Evolutionary conservation across 108 stramenopile species (phyloP), one percentile per base, ranked within the genome.

Genomic region (Nannochloropsis salina): DNA sequence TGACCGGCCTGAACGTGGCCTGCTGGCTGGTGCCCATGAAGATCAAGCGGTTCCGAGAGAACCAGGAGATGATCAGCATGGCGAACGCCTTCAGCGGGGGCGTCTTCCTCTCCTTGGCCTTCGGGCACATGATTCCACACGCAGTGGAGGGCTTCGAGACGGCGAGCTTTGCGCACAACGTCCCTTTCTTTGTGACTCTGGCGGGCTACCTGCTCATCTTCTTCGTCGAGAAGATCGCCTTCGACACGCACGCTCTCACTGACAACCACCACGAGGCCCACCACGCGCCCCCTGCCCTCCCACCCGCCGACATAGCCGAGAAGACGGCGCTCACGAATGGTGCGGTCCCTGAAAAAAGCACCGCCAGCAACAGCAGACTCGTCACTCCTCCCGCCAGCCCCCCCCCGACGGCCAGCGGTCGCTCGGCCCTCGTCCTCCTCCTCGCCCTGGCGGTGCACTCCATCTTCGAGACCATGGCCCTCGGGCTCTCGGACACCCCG

Each of bases 21-120:
- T 88, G 85, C 83, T 88, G 88, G 88, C 44, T 88, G 74, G 79
- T 88, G 21, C 88, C 88, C 74, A 85, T 88, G 85, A 88, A 88
- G 81, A 88, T 88, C 40, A 84, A 84, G 80, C 81, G 81, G 44
- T 88, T 88, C 81, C 80, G 81, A 42, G 88, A 88, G 88, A 84
- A 84, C 9, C 84, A 88, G 84, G 81, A 47, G 82, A 82, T 81
- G 22, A 88, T 88, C 84, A 87, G 89, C 43, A 83, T 98, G 85
- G 96, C 97, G n/a, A 97, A 96, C 89, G 94, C 96, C 85, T 98
- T 98, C 90, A 93, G 94, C 42, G 98, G 98, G 11, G 98, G 98
- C 42, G 96, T 98, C 74, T 98, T 98, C 89, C 89, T 98, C 45
- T 93, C 93, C 15, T 89, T 98, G 81, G 96, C 97, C 42, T 97